phyloP scores from a whole-genome alignment of 169 alveolate genomes.

The Neospora caninum region DNA sequence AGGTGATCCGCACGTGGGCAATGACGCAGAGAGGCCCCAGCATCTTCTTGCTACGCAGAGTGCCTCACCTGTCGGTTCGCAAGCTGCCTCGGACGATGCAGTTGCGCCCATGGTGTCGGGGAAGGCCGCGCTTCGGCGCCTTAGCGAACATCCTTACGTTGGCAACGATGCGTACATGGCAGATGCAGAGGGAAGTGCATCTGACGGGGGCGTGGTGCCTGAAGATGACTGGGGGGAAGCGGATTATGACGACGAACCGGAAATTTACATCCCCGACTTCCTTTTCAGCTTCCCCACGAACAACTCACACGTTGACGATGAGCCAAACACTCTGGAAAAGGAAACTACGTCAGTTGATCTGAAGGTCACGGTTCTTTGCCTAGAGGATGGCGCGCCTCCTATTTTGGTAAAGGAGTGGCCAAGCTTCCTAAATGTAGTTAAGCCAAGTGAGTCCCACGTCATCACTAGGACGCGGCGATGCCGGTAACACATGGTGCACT shows the following conservation, averaged over 20 bases:
- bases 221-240: neutral
- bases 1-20: too few relatives aligned
- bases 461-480: neutral
- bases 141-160: neutral
- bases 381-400: neutral
- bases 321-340: neutral
- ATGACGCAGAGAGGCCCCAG: too few relatives aligned
- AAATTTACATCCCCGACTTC: neutral
- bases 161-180: neutral
- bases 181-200: neutral
- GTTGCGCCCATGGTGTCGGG: neutral
- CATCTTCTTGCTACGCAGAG: neutral
- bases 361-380: constrained; percentile 32
- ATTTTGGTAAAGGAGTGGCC: neutral
- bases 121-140: neutral
- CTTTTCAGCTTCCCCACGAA: neutral
- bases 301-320: neutral
- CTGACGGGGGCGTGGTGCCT: neutral
- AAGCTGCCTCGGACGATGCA: neutral
- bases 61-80: neutral
- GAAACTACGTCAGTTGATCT: constrained; percentile 1
- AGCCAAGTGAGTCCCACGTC: neutral
- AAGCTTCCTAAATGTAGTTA: neutral
- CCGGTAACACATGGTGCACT: neutral
- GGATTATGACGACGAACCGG: neutral